Base-by-base conservation (phyloP, 768 basidiomycete genomes). In the Russula olivacea region DNA sequence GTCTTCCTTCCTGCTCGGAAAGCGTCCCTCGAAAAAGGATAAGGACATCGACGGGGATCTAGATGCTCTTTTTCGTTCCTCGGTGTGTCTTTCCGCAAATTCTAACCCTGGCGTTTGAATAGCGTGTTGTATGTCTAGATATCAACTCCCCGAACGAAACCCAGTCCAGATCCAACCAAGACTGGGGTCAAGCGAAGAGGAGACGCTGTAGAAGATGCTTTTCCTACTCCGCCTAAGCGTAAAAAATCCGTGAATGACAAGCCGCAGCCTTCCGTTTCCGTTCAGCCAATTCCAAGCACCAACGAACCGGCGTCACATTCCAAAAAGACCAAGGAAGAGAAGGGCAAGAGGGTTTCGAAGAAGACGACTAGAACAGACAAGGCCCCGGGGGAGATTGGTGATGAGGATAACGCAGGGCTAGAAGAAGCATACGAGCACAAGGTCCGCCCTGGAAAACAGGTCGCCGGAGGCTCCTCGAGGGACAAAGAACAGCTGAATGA, bases 51-150 rank as follows among this genome's bases (percentile, higher is more conserved):
- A 88, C 62, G 72, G 73, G 4, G 87, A 86, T 51, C 77, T 91
- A 10, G 86, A 89, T 68, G 77, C 79, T 28, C 68, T 91, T 32
- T 88, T 91, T 70, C 78, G 78, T 34, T 70, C 79, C 41, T 79
- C 80, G 64, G 85, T 84, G 64, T 66, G 81, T 71, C 47, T 34
- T 34, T 25, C 23, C 41, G 28, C 25, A 5, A 23, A 12, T n/a
- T 9, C 47, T 32, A 15, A n/a, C 28, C 30, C 30, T 45, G 49
- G 43, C 19, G 11, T 15, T 47, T 47, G 47, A 32, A 60, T 40
- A 1, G 45, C 2, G 17, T 21, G 23, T 55, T 30, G 17, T 47
- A 34, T 38, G 12, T 32, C 14, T 28, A 59, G 59, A 38, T 17
- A 56, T 48, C 61, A 21, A 58, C 56, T 61, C 47, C 28, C 45